Evolutionary conservation across 148 eudicot species (phyloP).

Genomic region (Beta vulgaris): DNA sequence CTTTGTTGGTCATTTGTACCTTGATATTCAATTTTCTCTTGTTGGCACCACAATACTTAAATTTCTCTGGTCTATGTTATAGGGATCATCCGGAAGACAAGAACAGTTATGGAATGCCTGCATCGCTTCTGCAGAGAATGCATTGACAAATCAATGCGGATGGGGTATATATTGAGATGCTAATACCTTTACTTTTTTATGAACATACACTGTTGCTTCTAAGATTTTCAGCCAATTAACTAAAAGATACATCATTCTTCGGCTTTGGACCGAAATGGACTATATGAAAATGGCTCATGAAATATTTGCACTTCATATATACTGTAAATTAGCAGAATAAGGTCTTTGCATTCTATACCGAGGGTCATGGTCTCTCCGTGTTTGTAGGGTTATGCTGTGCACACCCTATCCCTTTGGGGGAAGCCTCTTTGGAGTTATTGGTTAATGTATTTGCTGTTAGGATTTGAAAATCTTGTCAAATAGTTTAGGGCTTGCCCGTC

Average conservation of each 20-base stretch:
- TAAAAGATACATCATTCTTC: background rate
- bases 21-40: background rate
- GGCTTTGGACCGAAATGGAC: background rate
- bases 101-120: slow-evolving; percentile 97
- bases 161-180: slow-evolving; percentile 56
- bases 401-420: background rate
- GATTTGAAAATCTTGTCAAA: background rate
- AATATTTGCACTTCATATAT: background rate
- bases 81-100: slow-evolving; percentile 94
- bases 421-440: background rate
- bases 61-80: slow-evolving; percentile 18
- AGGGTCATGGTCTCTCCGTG: background rate
- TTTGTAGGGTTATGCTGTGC: background rate
- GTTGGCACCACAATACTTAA: background rate
- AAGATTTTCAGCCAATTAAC: background rate
- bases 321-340: background rate
- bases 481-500: background rate
- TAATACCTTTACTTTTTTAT: background rate
- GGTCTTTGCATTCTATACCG: background rate
- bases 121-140: slow-evolving; percentile 99
- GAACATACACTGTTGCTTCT: background rate
- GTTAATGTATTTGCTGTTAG: background rate
- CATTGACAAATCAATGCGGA: slow-evolving; percentile 98
- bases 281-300: background rate
- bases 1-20: background rate